Base-by-base conservation (phyloP, 2,329 filamentous ascomycete species). In the Trichoderma asperellum region DNA sequence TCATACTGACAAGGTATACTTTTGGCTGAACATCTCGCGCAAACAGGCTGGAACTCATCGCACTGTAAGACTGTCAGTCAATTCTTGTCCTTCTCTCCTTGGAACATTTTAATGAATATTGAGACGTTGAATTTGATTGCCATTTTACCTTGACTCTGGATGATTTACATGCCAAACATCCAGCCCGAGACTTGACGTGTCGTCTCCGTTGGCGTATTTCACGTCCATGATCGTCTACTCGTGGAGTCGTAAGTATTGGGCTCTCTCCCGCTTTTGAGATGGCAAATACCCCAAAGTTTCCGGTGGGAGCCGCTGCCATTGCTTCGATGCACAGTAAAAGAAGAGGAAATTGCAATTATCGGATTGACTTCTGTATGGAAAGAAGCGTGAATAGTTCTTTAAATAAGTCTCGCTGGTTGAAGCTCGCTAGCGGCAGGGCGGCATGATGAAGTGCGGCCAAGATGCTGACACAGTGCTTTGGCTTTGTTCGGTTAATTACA, bases 121-220 rank as follows among this genome's bases (percentile, higher is more conserved):
- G 35, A 12, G 5, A 1, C 29, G 2, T 2, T 2, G 11, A 21
- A 5, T 43, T 18, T 29, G 5, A 4, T 34, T 37, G 29, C 0
- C 16, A 12, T 5, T 37, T 5, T 58, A 65, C 67, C 60, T 69
- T 69, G 18, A 69, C 59, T 69, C 60, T 69, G 7, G 53, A 57
- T 10, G 52, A 37, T 58, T 69, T 69, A 52, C 67, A 69, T 12
- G 67, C 21, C 21, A 63, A 32, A n/a, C 67, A 69, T n/a, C 67
- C 67, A 12, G 49, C 60, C 2, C 67, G 67, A 21, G 67, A 69
- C 29, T 69, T 69, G 34, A 27, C 60, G 21, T 69, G 67, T 5
- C 59, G 60, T n/a, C 62, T 64, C 16, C 67, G 60, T 32, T 69
- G 67, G 10, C 67, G 67, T 18, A 53, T 21, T 29, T 64, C 53